Evolutionary conservation across 2,329 filamentous ascomycete genomes (phyloP).

Genomic region (Byssochlamys sp.): DNA sequence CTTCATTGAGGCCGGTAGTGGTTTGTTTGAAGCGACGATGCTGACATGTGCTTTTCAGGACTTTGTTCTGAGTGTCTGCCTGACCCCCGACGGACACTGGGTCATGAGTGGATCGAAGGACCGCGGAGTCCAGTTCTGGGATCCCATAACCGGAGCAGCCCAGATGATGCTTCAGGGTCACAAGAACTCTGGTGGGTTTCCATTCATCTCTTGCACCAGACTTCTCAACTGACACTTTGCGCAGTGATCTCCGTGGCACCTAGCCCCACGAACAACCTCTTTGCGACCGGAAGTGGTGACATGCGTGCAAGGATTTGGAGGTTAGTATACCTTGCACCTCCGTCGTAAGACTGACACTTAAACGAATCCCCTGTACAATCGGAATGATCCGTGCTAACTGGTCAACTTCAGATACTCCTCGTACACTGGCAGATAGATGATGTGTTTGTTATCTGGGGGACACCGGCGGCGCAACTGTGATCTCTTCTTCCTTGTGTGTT

Average conservation of each 20-base stretch:
- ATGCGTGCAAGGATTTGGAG: conserved; percentile 98
- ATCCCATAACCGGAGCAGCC: conserved; percentile 81
- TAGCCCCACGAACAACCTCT: conserved; percentile 75
- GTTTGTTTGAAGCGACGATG: conserved; percentile 1
- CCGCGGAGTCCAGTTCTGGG: conserved; percentile 96
- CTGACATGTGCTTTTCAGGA: conserved; percentile 48
- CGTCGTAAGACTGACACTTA: neutral
- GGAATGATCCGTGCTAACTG: neutral
- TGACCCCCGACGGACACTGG: conserved; percentile 90
- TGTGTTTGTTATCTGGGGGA: conserved; percentile 18
- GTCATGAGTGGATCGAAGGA: conserved; percentile 97
- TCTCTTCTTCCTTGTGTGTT: conserved; percentile 7
- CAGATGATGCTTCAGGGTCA: conserved; percentile 98
- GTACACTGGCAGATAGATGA: conserved; percentile 32
- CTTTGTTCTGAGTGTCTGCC: conserved; percentile 88
- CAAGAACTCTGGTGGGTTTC: conserved; percentile 70
- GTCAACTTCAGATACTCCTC: conserved; percentile 25
- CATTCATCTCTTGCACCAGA: neutral
- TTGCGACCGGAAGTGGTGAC: conserved; percentile 92
- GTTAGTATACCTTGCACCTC: conserved; percentile 32
- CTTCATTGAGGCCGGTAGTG: conserved; percentile 3
- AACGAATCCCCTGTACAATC: neutral
- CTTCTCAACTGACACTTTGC: conserved; percentile 11
- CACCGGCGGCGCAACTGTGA: conserved; percentile 27
- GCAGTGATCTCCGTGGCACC: conserved; percentile 90